A percentile compares a stretch with the other conserved stretches of the same genome.
Conservation (phyloP, 768 basidiomycete genomes). For the Leccinum aurantiacum region DNA sequence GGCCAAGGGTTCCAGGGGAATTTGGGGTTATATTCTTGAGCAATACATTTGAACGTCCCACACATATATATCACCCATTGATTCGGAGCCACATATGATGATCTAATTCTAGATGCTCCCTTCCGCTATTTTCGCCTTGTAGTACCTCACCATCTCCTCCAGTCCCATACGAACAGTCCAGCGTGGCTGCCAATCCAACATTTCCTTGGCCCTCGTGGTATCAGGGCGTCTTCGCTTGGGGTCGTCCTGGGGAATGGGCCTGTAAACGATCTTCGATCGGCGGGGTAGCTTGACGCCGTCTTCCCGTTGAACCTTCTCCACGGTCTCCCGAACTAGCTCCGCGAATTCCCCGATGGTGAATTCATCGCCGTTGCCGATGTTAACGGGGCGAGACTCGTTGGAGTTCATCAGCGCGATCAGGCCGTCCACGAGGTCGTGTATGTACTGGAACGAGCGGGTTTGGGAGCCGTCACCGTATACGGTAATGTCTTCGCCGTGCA, state of each 20-base stretch:
- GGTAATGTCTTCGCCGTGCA: slow-evolving; percentile 95
- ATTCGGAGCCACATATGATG: not conserved
- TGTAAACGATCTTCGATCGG: slow-evolving; percentile 69
- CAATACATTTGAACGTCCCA: not conserved
- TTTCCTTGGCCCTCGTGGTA: slow-evolving; percentile 83
- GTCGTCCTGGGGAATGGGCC: slow-evolving; percentile 87
- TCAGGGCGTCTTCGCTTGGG: slow-evolving; percentile 94
- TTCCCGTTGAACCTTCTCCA: slow-evolving; percentile 88
- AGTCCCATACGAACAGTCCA: slow-evolving; percentile 94
- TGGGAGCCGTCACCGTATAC: slow-evolving; percentile 93
- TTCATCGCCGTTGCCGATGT: slow-evolving; percentile 95
- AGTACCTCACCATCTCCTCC: slow-evolving; percentile 94
- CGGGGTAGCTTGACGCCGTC: slow-evolving; percentile 57
- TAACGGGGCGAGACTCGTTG: slow-evolving; percentile 88
- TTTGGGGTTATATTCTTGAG: not conserved
- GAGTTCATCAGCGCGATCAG: slow-evolving; percentile 95
- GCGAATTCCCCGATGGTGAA: slow-evolving; percentile 96
- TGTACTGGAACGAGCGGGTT: slow-evolving; percentile 96
- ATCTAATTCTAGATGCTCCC: slow-evolving; percentile 58
- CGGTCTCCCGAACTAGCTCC: slow-evolving; percentile 85
- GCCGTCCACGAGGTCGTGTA: slow-evolving; percentile 96
- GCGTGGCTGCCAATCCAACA: slow-evolving; percentile 85
- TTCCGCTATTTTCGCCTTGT: slow-evolving; percentile 86
- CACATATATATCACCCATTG: not conserved
- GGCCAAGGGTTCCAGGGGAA: slow-evolving; percentile 2